phyloP scores from a whole-genome alignment of 1,139 yeast species.

The Tardiomyces digboiensis region DNA sequence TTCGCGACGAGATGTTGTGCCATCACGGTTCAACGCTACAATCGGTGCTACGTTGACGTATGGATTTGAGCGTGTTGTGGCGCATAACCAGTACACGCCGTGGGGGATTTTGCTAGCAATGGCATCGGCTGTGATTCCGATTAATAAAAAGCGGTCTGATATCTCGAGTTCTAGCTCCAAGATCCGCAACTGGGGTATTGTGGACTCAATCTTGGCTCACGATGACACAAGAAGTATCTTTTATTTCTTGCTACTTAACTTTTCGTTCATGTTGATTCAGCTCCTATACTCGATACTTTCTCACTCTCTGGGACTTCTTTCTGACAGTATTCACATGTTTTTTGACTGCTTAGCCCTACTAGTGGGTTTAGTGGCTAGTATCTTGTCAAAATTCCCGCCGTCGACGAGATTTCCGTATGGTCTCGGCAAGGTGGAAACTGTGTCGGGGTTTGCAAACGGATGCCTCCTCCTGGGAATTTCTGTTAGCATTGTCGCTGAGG shows the following conservation, averaged over 20 bases:
- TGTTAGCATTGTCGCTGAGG: slow-evolving; percentile 80
- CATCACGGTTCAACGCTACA: slow-evolving; percentile 23
- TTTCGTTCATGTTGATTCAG: slow-evolving; percentile 92
- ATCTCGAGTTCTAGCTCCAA: not conserved
- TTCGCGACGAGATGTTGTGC: slow-evolving; percentile 23
- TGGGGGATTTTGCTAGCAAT: slow-evolving; percentile 7
- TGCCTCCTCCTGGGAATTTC: slow-evolving; percentile 81
- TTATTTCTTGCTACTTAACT: slow-evolving; percentile 73
- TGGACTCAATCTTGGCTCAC: slow-evolving; percentile 35
- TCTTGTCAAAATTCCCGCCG: slow-evolving; percentile 47
- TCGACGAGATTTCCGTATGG: slow-evolving; percentile 81
- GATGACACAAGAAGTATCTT: slow-evolving; percentile 84
- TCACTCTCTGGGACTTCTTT: slow-evolving; percentile 79
- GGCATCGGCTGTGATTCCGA: slow-evolving; percentile 13
- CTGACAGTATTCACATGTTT: slow-evolving; percentile 95
- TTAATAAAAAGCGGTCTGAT: slow-evolving; percentile 1
- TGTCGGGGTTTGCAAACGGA: slow-evolving; percentile 95
- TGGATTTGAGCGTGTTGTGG: slow-evolving; percentile 7
- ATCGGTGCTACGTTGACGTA: slow-evolving; percentile 12
- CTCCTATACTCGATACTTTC: slow-evolving; percentile 85
- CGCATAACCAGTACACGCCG: slow-evolving; percentile 5
- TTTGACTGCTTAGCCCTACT: slow-evolving; percentile 87
- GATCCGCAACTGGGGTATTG: slow-evolving; percentile 16
- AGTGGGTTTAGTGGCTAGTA: slow-evolving; percentile 83
- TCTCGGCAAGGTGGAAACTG: slow-evolving; percentile 70